phyloP scores from a whole-genome alignment of 2,329 filamentous ascomycete species.

The Fusarium sp. region DNA sequence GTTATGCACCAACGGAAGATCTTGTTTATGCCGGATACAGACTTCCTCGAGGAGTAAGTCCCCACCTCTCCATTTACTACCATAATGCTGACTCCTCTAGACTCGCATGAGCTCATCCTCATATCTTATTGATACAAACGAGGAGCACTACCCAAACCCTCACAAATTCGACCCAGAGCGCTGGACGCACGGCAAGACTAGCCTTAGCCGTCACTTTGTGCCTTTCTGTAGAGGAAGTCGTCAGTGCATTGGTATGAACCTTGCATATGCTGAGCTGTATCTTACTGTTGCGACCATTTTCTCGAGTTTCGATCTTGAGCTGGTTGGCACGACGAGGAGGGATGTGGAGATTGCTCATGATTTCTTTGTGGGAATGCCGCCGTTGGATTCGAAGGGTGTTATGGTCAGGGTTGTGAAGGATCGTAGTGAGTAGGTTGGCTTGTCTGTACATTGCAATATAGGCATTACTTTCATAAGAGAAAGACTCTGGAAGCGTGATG shows the following conservation, averaged over 20 bases:
- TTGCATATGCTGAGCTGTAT: not conserved
- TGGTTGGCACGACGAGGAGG: not conserved
- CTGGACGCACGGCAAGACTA: not conserved
- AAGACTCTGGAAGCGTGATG: fast-evolving
- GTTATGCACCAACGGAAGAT: not conserved
- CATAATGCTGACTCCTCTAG: not conserved
- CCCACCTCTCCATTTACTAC: fast-evolving
- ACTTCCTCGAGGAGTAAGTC: not conserved
- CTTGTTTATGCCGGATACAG: not conserved
- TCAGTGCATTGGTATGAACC: not conserved
- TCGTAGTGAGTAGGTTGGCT: not conserved
- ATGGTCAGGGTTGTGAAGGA: not conserved
- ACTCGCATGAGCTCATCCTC: constrained; percentile 1
- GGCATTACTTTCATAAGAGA: too few species aligned
- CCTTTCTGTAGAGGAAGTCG: not conserved
- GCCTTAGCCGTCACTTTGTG: not conserved
- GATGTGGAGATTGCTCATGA: constrained; percentile 1
- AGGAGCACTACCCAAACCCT: not conserved
- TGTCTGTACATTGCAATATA: fast-evolving
- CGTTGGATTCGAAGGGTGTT: not conserved
- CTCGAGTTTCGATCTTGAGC: not conserved
- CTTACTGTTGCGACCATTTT: not conserved
- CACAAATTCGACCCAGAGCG: not conserved
- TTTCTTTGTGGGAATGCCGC: not conserved
- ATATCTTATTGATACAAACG: not conserved